Evolutionary conservation across 306 rosid genomes (phyloP), one percentile per base, ranked within the genome.

Genomic region (Adenanthera pavonina): DNA sequence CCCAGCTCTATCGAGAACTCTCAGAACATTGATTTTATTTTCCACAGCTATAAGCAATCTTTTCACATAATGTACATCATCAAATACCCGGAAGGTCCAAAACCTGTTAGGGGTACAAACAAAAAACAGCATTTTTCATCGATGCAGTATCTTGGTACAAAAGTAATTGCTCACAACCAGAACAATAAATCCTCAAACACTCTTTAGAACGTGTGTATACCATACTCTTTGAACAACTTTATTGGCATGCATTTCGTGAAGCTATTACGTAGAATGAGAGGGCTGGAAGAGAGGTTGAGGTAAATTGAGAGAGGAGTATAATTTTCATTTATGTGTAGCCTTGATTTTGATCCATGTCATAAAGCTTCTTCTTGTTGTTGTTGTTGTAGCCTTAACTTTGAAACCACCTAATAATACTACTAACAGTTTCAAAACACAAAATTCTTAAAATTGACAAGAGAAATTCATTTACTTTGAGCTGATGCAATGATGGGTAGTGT

Each of bases 1-100:
- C 12, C 19, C 44, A 36, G 69, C 69, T 35, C 69, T 67, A 13
- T n/a, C 73, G 34, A 68, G 73, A 68, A 2, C 73, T 68, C 15
- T 43, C 17, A 68, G 16, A 43, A 9, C 8, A 43, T 68, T 19
- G 33, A 68, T 34, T 41, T 68, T 68, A 52, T 68, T 68, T n/a
- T n/a, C 36, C 73, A 41, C 9, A 19, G 16, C 8, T 17, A 44
- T 17, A 41, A 41, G 19, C 4, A 9, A 9, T 5, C 0, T 0
- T 67, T 67, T 67, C 52, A 66, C 20, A 14, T 35, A 65, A 12
- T 38, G 72, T 6, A 38, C 6, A 36, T 65, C 43, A 62, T 11
- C 19, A 64, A 64, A 13, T 17, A 65, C 30, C 2, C 4, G 2
- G 15, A 66, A 40, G 11, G 12, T 40, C 48, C 11, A 36, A 17